Conservation (phyloP, 148 eudicot genomes). For the Amaranthus palmeri region DNA sequence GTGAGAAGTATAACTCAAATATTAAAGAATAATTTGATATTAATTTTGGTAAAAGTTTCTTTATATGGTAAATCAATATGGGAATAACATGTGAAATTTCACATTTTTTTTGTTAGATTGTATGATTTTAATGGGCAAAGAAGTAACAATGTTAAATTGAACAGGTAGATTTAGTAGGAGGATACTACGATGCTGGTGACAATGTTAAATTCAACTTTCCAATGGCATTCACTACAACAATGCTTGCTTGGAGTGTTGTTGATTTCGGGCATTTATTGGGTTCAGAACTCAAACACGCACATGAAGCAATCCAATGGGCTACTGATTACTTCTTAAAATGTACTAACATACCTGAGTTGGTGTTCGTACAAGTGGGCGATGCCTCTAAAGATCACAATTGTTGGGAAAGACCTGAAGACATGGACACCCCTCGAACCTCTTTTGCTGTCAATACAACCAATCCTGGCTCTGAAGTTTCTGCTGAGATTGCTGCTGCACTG, state of each 20-base stretch:
- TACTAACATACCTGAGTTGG: conserved; percentile 31
- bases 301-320: conserved; percentile 49
- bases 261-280: conserved; percentile 43
- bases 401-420: conserved; percentile 71
- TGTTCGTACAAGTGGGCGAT: conserved; percentile 54
- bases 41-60: too few relatives aligned
- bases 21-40: too few relatives aligned
- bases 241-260: conserved; percentile 63
- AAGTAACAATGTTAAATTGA: too few relatives aligned
- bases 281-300: conserved; percentile 28
- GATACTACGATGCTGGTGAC: conserved; percentile 77
- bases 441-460: conserved; percentile 28
- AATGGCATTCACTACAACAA: conserved; percentile 62
- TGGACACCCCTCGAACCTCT: conserved; percentile 56
- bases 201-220: conserved; percentile 64
- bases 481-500: conserved; percentile 58
- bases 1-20: too few relatives aligned
- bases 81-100: too few relatives aligned
- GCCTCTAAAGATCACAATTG: conserved; percentile 51
- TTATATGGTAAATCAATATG: too few relatives aligned
- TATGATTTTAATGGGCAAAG: too few relatives aligned
- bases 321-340: conserved; percentile 54
- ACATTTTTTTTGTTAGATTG: too few relatives aligned
- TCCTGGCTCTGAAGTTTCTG: conserved; percentile 60
- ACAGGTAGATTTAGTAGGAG: conserved; percentile 52